These are phyloP conservation scores for Blepharisma stoltei DNA, from an alignment of 73 alveolate genomes.

Conservation along the genomic window DNA sequence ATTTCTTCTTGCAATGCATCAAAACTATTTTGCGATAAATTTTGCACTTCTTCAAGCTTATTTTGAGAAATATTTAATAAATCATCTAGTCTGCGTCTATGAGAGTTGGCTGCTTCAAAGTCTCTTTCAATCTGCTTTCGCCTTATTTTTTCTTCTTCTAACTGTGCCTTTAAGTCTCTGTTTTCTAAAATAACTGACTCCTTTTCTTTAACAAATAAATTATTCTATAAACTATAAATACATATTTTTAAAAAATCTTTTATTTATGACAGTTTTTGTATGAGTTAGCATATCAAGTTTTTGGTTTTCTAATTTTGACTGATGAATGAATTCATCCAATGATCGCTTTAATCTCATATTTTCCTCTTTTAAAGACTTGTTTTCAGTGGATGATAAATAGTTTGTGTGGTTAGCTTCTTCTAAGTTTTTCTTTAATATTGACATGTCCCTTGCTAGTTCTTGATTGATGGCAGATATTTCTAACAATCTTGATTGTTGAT, in stretches of 20 bases:
- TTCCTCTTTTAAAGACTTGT: slow-evolving; percentile 20
- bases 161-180: neutral
- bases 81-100: slow-evolving; percentile 16
- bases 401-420: neutral
- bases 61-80: too few species aligned
- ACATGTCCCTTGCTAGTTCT: too few species aligned
- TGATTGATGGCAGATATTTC: too few species aligned
- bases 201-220: neutral
- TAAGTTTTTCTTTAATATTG: too few species aligned
- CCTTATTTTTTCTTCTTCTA: slow-evolving; percentile 16
- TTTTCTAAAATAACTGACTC: slow-evolving; percentile 1
- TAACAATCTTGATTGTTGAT: too few species aligned
- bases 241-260: too few species aligned
- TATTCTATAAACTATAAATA: too few species aligned
- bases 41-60: too few species aligned
- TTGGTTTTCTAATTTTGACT: neutral
- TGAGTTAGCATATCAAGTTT: too few species aligned
- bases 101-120: slow-evolving; percentile 13
- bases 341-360: neutral
- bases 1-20: too few species aligned
- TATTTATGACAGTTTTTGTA: too few species aligned
- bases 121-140: slow-evolving; percentile 26
- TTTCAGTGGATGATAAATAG: neutral
- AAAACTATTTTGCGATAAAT: too few species aligned
- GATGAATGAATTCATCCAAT: neutral